Conservation (phyloP, 2,329 filamentous ascomycete genomes). For the Hortaea werneckii region DNA sequence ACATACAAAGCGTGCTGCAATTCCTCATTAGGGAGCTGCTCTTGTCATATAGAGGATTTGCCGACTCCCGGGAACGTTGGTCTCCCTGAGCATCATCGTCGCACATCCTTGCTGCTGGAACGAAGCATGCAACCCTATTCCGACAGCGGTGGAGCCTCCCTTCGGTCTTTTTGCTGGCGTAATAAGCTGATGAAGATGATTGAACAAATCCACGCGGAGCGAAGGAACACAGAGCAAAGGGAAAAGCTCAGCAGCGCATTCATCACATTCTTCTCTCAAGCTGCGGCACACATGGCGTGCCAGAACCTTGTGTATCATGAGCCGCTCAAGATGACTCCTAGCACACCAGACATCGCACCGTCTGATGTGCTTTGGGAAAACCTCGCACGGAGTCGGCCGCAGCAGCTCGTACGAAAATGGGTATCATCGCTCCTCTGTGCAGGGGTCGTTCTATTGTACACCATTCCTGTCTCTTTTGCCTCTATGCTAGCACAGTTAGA, state of each 20-base stretch:
- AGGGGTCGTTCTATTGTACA: slow-evolving; percentile 79
- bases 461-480: slow-evolving; percentile 81
- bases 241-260: slow-evolving; percentile 94
- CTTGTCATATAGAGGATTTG: too few species aligned
- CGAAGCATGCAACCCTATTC: slow-evolving; percentile 64
- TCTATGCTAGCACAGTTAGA: slow-evolving; percentile 71
- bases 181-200: slow-evolving; percentile 79
- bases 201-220: slow-evolving; percentile 82
- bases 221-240: slow-evolving; percentile 73
- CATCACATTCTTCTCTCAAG: slow-evolving; percentile 96
- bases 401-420: slow-evolving; percentile 63
- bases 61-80: too few species aligned
- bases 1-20: too few species aligned
- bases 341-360: slow-evolving; percentile 86
- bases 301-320: slow-evolving; percentile 84
- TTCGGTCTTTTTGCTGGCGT: slow-evolving; percentile 69
- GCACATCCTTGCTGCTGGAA: too few species aligned
- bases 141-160: slow-evolving; percentile 58
- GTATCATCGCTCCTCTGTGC: slow-evolving; percentile 55
- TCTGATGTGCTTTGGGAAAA: slow-evolving; percentile 94
- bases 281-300: slow-evolving; percentile 96
- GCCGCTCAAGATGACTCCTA: slow-evolving; percentile 85
- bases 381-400: slow-evolving; percentile 93
- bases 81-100: too few species aligned
- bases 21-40: too few species aligned